These are phyloP conservation scores for Seminavis robusta DNA, from an alignment of 108 stramenopile species.

Conservation along the genomic window DNA sequence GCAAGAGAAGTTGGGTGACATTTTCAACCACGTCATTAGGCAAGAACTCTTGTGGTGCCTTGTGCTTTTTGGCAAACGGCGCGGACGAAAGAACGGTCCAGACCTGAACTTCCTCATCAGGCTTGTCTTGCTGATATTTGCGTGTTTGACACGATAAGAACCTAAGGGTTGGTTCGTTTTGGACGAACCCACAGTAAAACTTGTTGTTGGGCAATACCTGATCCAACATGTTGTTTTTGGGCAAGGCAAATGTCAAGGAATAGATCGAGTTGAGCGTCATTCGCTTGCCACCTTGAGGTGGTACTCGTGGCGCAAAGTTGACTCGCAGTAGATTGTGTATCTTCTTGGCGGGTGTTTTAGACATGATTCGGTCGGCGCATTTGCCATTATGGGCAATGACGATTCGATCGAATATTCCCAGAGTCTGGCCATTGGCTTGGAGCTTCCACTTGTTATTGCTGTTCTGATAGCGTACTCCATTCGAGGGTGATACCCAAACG, in stretches of 20 bases:
- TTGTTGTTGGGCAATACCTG: constrained; percentile 19
- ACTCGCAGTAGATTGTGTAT: constrained; percentile 61
- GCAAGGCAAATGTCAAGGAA: constrained; percentile 52
- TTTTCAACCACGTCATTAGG: constrained; percentile 46
- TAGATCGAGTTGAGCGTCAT: constrained; percentile 86
- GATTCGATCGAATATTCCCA: constrained; percentile 64
- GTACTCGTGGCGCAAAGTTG: constrained; percentile 68
- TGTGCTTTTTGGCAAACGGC: constrained; percentile 69
- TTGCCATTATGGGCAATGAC: constrained; percentile 89
- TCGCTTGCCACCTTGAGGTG: constrained; percentile 55
- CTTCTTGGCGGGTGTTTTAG: constrained; percentile 67
- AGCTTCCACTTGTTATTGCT: constrained; percentile 48
- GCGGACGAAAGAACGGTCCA: constrained; percentile 80
- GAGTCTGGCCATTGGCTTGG: constrained; percentile 37
- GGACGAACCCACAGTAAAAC: constrained; percentile 55
- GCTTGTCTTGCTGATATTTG: constrained; percentile 37
- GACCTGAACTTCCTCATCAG: constrained; percentile 42
- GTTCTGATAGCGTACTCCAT: constrained; percentile 58
- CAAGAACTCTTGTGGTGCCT: constrained; percentile 83
- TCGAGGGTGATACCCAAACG: constrained; percentile 80
- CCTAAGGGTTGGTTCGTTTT: constrained; percentile 56
- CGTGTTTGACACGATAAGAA: constrained; percentile 62
- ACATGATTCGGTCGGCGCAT: constrained; percentile 88
- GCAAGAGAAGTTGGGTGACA: constrained; percentile 49
- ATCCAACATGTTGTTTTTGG: constrained; percentile 18